These are phyloP conservation scores for Maudiozyma pseudohumilis DNA, from an alignment of 805 yeast species.

Conservation along the genomic window DNA sequence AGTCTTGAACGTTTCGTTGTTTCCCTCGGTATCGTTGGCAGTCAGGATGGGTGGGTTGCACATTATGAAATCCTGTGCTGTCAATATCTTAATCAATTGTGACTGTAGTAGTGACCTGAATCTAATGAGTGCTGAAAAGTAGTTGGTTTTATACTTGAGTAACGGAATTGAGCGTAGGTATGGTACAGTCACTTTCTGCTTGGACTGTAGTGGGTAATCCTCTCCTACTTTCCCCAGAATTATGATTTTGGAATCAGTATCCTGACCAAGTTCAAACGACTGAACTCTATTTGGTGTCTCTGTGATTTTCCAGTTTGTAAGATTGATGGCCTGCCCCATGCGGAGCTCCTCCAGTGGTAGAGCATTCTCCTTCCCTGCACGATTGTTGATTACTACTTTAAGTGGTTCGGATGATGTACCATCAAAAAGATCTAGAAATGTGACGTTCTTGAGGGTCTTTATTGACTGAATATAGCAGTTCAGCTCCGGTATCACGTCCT, in stretches of 20 bases:
- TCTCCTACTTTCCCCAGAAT: constrained; percentile 55
- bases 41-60: constrained; percentile 84
- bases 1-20: constrained; percentile 77
- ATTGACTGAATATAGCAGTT: constrained; percentile 72
- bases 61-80: constrained; percentile 46
- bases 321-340: constrained; percentile 30
- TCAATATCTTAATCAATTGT: constrained; percentile 44
- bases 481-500: constrained; percentile 16
- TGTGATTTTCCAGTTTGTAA: constrained; percentile 31
- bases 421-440: constrained; percentile 72
- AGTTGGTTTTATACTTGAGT: constrained; percentile 61
- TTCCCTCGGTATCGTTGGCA: constrained; percentile 92
- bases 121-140: constrained; percentile 57
- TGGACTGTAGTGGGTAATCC: constrained; percentile 76
- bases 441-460: constrained; percentile 61
- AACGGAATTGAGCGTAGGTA: constrained; percentile 66
- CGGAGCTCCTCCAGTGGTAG: constrained; percentile 10
- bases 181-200: constrained; percentile 54
- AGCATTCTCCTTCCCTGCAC: constrained; percentile 9
- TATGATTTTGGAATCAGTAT: constrained; percentile 26
- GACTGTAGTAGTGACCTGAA: constrained; percentile 61
- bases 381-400: constrained; percentile 38
- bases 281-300: constrained; percentile 34
- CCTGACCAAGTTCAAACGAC: constrained; percentile 39
- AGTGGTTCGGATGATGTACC: constrained; percentile 54